Conservation (phyloP, 192 early-diverging fungal species). For the Obelidium mucronatum region DNA sequence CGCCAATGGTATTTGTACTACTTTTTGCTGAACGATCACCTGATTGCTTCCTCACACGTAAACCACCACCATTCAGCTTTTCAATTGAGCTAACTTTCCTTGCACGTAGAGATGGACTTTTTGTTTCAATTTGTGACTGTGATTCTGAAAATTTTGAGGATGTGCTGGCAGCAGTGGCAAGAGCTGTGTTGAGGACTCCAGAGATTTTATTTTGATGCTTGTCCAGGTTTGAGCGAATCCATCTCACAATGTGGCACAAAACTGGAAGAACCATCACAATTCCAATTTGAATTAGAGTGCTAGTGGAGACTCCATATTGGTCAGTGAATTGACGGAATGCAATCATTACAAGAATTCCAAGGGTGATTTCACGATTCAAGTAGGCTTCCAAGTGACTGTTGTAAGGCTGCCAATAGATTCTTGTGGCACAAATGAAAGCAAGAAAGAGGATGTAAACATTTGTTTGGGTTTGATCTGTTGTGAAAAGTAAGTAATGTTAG, state of each 20-base stretch:
- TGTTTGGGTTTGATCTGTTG: slow-evolving; percentile 8
- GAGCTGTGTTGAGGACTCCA: not conserved
- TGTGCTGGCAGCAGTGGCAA: not conserved
- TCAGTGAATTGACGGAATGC: slow-evolving; percentile 24
- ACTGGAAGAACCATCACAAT: slow-evolving; percentile 15
- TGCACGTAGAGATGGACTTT: too few species aligned
- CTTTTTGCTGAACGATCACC: too few species aligned
- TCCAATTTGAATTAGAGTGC: not conserved
- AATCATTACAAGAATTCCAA: slow-evolving; percentile 27
- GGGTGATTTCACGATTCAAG: slow-evolving; percentile 30
- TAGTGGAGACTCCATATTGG: slow-evolving; percentile 8
- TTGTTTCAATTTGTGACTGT: too few species aligned
- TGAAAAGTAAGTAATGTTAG: not conserved
- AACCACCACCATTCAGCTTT: too few species aligned
- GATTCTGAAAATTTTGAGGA: too few species aligned
- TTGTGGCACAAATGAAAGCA: slow-evolving; percentile 11
- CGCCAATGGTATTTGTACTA: too few species aligned
- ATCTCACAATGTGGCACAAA: slow-evolving; percentile 12
- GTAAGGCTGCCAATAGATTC: slow-evolving; percentile 34
- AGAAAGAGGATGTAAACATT: slow-evolving; percentile 30
- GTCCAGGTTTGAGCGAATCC: slow-evolving; percentile 10
- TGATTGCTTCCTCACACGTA: too few species aligned
- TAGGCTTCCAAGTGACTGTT: slow-evolving; percentile 28
- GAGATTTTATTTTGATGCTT: slow-evolving; percentile 20
- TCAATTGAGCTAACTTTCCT: too few species aligned